phyloP scores from a whole-genome alignment of 2,329 filamentous ascomycete genomes.

The Phialocephala sp. region DNA sequence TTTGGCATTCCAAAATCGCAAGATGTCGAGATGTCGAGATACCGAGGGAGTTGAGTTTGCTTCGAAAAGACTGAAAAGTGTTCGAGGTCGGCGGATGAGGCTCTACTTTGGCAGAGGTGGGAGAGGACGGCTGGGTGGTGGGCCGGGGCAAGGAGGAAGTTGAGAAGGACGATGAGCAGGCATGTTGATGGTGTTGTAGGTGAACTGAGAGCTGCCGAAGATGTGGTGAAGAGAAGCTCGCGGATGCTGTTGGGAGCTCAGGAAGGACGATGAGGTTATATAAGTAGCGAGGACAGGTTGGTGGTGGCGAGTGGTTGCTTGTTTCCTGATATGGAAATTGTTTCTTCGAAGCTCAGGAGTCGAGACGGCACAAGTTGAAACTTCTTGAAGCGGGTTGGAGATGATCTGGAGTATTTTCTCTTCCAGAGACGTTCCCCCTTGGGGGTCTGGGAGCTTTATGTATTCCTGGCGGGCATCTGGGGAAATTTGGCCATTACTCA shows the following conservation, averaged over 20 bases:
- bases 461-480: constrained; percentile 35
- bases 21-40: constrained; percentile 6
- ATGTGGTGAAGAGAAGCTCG: not conserved
- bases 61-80: constrained; percentile 16
- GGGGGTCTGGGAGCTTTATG: constrained; percentile 37
- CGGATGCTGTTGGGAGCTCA: not conserved
- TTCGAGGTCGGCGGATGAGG: not conserved
- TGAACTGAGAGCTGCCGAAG: not conserved
- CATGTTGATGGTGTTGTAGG: constrained; percentile 48
- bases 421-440: constrained; percentile 9
- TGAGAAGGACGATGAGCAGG: constrained; percentile 64
- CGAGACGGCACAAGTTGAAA: constrained; percentile 18
- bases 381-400: constrained; percentile 20
- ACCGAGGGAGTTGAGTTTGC: constrained; percentile 16
- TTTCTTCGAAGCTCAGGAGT: constrained; percentile 17
- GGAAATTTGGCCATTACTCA: constrained; percentile 39
- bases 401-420: constrained; percentile 25
- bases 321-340: constrained; percentile 20
- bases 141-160: constrained; percentile 70
- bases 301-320: constrained; percentile 17
- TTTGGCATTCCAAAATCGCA: constrained; percentile 13
- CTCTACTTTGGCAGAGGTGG: constrained; percentile 67
- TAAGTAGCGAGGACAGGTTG: constrained; percentile 16
- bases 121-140: constrained; percentile 67
- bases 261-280: constrained; percentile 20